A percentile compares a stretch with the other conserved stretches of the same genome.
These are phyloP conservation scores for Aspergillus cristatus DNA, from an alignment of 495 filamentous ascomycete species.

Conservation along the genomic window DNA sequence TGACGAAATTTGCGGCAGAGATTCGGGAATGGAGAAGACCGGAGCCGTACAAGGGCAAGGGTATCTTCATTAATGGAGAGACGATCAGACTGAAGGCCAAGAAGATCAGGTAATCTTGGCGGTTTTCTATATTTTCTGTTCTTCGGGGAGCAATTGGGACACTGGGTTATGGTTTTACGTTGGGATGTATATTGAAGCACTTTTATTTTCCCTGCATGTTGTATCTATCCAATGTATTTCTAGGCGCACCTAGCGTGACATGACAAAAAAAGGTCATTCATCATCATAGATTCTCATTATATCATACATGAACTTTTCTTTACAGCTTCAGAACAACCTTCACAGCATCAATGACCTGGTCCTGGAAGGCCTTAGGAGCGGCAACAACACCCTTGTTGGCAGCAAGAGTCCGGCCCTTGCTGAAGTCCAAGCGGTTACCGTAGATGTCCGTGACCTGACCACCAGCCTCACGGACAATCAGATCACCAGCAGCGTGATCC, in stretches of 20 bases:
- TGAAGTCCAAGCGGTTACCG: constrained; percentile 75
- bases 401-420: constrained; percentile 72
- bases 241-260: constrained; percentile 30
- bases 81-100: constrained; percentile 96
- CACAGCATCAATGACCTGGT: constrained; percentile 69
- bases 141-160: constrained; percentile 6
- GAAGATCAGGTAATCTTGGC: constrained; percentile 77
- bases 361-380: constrained; percentile 65
- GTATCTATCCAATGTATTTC: constrained; percentile 27
- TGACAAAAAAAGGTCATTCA: constrained; percentile 10
- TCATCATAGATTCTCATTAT: constrained; percentile 4
- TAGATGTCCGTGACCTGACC: constrained; percentile 81
- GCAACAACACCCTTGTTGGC: constrained; percentile 91
- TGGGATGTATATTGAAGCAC: constrained; percentile 35
- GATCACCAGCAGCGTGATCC: constrained; percentile 95
- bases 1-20: constrained; percentile 83
- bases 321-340: constrained; percentile 62
- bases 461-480: constrained; percentile 91
- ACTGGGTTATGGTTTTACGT: constrained; percentile 14
- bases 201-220: constrained; percentile 14
- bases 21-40: constrained; percentile 83
- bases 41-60: constrained; percentile 99
- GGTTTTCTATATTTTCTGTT: constrained; percentile 3
- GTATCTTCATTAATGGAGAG: constrained; percentile 94
- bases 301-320: constrained; percentile 9